Evolutionary conservation across 1,284 basidiomycete species (phyloP).

Genomic region (Irpex sp.): DNA sequence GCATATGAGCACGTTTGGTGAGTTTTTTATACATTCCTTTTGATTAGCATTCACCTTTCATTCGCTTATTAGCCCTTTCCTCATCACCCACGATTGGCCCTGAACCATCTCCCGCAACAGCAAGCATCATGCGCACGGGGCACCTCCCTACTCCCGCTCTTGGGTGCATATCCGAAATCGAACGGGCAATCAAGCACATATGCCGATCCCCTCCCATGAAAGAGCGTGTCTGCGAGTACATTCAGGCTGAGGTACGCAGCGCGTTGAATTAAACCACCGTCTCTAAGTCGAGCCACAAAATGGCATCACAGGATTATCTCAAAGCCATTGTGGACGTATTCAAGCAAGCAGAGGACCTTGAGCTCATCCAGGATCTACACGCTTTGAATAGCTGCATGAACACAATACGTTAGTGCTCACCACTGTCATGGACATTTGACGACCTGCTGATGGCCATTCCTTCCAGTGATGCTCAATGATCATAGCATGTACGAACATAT

Average conservation of each 20-base stretch:
- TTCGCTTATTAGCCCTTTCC: slow-evolving; percentile 30
- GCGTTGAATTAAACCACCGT: slow-evolving; percentile 5
- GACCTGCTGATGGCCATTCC: slow-evolving; percentile 10
- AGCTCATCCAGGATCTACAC: slow-evolving; percentile 87
- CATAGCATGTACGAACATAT: slow-evolving; percentile 95
- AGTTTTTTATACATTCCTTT: slow-evolving; percentile 20
- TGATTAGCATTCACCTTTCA: slow-evolving; percentile 10
- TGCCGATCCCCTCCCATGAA: slow-evolving; percentile 64
- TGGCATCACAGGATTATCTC: slow-evolving; percentile 72
- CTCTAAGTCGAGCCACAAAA: slow-evolving; percentile 1
- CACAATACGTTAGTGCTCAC: slow-evolving; percentile 74
- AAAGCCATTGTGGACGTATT: slow-evolving; percentile 83
- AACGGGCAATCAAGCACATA: slow-evolving; percentile 69
- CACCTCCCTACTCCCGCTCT: slow-evolving; percentile 65
- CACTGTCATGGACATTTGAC: not conserved
- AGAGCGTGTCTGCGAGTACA: slow-evolving; percentile 82
- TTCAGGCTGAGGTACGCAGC: slow-evolving; percentile 63
- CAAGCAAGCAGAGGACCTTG: slow-evolving; percentile 88
- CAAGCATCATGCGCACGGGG: slow-evolving; percentile 64
- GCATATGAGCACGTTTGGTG: slow-evolving; percentile 68
- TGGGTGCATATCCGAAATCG: slow-evolving; percentile 73
- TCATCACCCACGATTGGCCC: slow-evolving; percentile 59
- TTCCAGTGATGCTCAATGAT: slow-evolving; percentile 92
- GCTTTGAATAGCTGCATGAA: slow-evolving; percentile 92
- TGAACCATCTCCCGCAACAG: slow-evolving; percentile 57